Percentiles rank a stretch among this genome's conserved stretches.
Conservation (phyloP, 768 basidiomycete species). For the Royoungia palumana region DNA sequence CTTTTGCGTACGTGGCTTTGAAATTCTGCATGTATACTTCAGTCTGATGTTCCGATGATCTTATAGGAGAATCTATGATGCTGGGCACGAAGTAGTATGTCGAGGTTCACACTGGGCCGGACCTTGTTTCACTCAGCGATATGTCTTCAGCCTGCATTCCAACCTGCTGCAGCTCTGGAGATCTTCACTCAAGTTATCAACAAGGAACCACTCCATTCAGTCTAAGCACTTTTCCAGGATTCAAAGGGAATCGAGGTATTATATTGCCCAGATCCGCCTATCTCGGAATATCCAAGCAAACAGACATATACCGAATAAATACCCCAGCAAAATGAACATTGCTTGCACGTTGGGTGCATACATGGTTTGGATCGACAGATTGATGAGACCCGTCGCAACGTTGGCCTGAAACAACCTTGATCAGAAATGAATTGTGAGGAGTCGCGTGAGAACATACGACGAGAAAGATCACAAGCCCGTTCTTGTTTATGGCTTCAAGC, state of each 20-base stretch:
- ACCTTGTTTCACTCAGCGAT: not conserved
- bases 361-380: constrained; percentile 79
- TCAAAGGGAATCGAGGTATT: not conserved
- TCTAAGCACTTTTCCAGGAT: constrained; percentile 14
- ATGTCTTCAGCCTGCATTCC: constrained; percentile 42
- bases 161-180: not conserved
- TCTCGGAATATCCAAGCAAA: constrained; percentile 57
- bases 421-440: not conserved
- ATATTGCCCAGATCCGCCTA: constrained; percentile 33
- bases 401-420: constrained; percentile 60
- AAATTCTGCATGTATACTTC: not conserved
- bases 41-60: not conserved
- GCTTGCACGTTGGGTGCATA: constrained; percentile 57
- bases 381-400: constrained; percentile 79
- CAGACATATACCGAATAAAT: constrained; percentile 55
- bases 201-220: constrained; percentile 53
- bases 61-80: constrained; percentile 49
- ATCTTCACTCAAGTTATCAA: constrained; percentile 1
- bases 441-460: constrained; percentile 49
- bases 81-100: constrained; percentile 65
- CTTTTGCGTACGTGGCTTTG: constrained; percentile 53
- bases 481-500: constrained; percentile 79
- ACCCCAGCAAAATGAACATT: constrained; percentile 58
- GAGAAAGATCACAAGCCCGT: constrained; percentile 78
- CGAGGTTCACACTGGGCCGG: not conserved